Base-by-base conservation (phyloP, 352 stramenopile species). In the Pythium monospermum region DNA sequence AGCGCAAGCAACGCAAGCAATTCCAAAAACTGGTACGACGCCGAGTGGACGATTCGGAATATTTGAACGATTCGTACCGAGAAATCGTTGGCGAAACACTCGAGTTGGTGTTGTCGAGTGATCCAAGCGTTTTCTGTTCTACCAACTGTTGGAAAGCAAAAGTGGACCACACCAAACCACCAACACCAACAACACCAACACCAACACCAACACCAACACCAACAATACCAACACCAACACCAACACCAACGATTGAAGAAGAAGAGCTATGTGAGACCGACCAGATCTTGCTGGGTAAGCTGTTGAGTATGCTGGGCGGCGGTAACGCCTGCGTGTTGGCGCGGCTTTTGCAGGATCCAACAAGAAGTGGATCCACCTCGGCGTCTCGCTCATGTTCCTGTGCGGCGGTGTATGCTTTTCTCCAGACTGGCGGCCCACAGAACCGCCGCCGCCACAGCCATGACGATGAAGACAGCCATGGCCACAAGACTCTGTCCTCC, bases 241-340 rank as follows among this genome's bases (percentile, higher is more conserved):
- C n/a, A n/a, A n/a, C n/a, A n/a, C n/a, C n/a, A n/a, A n/a, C n/a
- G n/a, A n/a, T n/a, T n/a, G n/a, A 44, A 68, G 13, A 53, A 68
- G n/a, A 21, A 26, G 8, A 53, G 62, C 42, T 52, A 59, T 18
- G 42, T 47, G 43, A 35, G 47, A 0, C 49, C 73, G 25, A 73
- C 56, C 33, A 91, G 56, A 18, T 78, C 15, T 61, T 84, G 7
- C 36, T 91, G 39, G 40, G 87, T 22, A 62, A 73, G 23, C 87
- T 85, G 57, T 62, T 84, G 28, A 55, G 66, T 5, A 57, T 59
- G 21, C 71, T 75, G 3, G 62, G 87, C 36, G 76, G 76, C 7
- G 73, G 85, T 36, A 85, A 84, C 40, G 57, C 76, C 8, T 91
- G 79, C 39, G 71, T 87, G 46, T 79, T 91, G 38, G 71, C 72